Conservation (phyloP, 148 eudicot species). For the Bassia scoparia region DNA sequence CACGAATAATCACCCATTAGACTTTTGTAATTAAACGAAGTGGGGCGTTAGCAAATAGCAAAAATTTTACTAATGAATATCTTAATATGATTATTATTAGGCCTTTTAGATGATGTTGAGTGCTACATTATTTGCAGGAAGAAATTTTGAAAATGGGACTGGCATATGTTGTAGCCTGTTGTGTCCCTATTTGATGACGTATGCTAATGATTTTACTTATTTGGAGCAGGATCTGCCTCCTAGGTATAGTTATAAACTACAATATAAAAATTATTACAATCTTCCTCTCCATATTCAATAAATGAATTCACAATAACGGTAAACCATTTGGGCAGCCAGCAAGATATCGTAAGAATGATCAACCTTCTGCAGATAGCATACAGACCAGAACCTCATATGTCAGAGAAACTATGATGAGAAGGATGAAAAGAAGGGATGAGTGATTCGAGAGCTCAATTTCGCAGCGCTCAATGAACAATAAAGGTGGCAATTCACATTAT, state of each 20-base stretch:
- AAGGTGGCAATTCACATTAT: conserved; percentile 65
- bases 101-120: not conserved
- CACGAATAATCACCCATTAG: too few species aligned
- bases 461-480: conserved; percentile 63
- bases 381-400: conserved; percentile 41
- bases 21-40: too few species aligned
- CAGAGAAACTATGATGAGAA: conserved; percentile 21
- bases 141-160: conserved; percentile 68
- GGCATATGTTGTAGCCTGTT: conserved; percentile 58
- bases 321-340: conserved; percentile 70
- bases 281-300: not conserved
- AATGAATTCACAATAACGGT: conserved; percentile 21
- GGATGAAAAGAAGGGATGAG: conserved; percentile 44
- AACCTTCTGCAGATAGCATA: conserved; percentile 15
- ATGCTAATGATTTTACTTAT: conserved; percentile 70
- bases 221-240: conserved; percentile 82
- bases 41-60: too few species aligned
- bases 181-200: conserved; percentile 80
- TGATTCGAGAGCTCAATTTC: conserved; percentile 51
- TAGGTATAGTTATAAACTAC: conserved; percentile 54
- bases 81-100: not conserved
- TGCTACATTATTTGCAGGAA: conserved; percentile 48
- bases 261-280: too few species aligned
- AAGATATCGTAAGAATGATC: conserved; percentile 47
- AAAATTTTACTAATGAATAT: too few species aligned